Evolutionary conservation across 176 grass and related monocot species (phyloP).

Genomic region (Ensete glaucum): DNA sequence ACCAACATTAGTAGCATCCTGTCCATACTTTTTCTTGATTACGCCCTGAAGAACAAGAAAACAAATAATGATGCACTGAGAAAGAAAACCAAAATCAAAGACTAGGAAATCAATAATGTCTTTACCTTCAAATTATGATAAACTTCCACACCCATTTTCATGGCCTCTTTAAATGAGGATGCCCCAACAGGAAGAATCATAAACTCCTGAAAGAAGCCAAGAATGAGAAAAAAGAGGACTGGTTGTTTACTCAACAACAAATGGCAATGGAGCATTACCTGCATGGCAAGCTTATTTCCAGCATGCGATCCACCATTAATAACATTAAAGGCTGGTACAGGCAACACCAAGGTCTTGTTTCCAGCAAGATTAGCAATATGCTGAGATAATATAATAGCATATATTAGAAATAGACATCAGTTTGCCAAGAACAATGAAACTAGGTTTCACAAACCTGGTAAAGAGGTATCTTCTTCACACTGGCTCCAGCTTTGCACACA

Average conservation of each 20-base stretch:
- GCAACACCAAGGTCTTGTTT: conserved; percentile 65
- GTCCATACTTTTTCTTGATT: conserved; percentile 97
- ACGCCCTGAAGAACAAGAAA: conserved; percentile 37
- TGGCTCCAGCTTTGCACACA: conserved; percentile 76
- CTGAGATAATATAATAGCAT: conserved; percentile 22
- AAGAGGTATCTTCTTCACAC: conserved; percentile 74
- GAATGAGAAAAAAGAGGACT: conserved; percentile 6
- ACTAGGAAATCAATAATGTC: not conserved
- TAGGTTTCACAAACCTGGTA: conserved; percentile 48
- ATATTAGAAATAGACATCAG: not conserved
- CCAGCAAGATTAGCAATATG: conserved; percentile 84
- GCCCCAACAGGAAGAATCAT: conserved; percentile 96
- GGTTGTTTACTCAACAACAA: not conserved
- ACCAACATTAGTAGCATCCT: conserved; percentile 94
- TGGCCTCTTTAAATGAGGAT: conserved; percentile 85
- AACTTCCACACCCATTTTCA: conserved; percentile 97
- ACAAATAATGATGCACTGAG: not conserved
- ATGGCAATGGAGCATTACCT: conserved; percentile 21
- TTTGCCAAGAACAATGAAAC: not conserved
- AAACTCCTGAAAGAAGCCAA: conserved; percentile 50
- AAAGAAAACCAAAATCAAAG: not conserved
- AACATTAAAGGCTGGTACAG: conserved; percentile 88
- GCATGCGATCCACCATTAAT: conserved; percentile 97
- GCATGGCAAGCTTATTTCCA: conserved; percentile 94
- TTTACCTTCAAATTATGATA: conserved; percentile 87